These are phyloP conservation scores for Luffa acutangula DNA, from an alignment of 306 rosid genomes.

Conservation along the genomic window DNA sequence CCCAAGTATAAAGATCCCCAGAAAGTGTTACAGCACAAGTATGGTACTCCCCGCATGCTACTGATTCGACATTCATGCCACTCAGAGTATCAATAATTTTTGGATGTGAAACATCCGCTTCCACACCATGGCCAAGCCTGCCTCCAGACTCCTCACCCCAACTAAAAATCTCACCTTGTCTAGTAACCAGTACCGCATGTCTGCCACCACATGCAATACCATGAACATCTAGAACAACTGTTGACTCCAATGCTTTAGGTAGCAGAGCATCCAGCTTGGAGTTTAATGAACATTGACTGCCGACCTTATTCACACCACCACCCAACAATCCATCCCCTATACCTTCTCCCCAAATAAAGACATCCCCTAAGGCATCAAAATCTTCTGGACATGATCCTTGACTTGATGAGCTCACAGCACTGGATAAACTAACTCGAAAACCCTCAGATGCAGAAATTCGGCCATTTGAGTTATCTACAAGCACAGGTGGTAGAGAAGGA, in stretches of 20 bases:
- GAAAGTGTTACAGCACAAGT: slow-evolving; percentile 82
- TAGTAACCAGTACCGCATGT: slow-evolving; percentile 76
- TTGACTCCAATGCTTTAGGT: slow-evolving; percentile 84
- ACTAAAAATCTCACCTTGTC: slow-evolving; percentile 86
- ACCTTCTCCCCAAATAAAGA: slow-evolving; percentile 86
- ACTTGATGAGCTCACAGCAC: slow-evolving; percentile 93
- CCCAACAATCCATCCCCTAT: slow-evolving; percentile 61
- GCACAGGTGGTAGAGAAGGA: slow-evolving; percentile 39
- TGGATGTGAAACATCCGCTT: slow-evolving; percentile 72
- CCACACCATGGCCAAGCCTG: slow-evolving; percentile 92
- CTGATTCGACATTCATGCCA: slow-evolving; percentile 64
- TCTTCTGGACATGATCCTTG: slow-evolving; percentile 81
- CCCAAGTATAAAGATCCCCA: slow-evolving; percentile 97
- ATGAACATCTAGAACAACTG: slow-evolving; percentile 76
- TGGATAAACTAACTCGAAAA: slow-evolving; percentile 77
- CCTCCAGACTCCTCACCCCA: slow-evolving; percentile 99
- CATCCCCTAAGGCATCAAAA: slow-evolving; percentile 72
- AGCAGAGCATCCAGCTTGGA: slow-evolving; percentile 62
- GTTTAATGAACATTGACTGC: slow-evolving; percentile 25
- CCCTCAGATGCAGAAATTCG: slow-evolving; percentile 63
- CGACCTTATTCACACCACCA: slow-evolving; percentile 56
- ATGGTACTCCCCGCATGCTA: slow-evolving; percentile 93
- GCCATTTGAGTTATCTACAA: slow-evolving; percentile 56
- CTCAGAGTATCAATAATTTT: slow-evolving; percentile 56
- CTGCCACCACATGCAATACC: slow-evolving; percentile 75